Evolutionary conservation across 768 basidiomycete species (phyloP), one percentile per base, ranked within the genome.

Genomic region (Zangia roseola): DNA sequence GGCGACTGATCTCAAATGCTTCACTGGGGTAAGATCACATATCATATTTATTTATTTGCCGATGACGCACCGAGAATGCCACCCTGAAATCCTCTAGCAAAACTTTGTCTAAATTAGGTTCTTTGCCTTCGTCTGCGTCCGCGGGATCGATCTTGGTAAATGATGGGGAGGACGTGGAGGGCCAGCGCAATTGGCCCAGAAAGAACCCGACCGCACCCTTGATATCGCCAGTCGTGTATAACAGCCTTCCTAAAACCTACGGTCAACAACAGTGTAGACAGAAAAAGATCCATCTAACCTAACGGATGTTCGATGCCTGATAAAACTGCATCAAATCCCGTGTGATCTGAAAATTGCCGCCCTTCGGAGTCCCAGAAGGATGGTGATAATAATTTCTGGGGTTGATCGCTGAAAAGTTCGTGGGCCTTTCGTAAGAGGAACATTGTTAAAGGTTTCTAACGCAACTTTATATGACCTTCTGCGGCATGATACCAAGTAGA

Each of bases 151-250:
- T 39, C 50, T 57, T 65, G 16, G 60, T 43, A 2, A 47, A 53
- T 6, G 54, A 54, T 17, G 54, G 54, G 10, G 46, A 52, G 10
- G 51, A 57, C 37, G 54, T 45, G 35, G 59, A 58, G 3, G 78
- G 72, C 44, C 79, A 78, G 47, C 75, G 74, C 19, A 98, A 73
- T 14, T 95, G 72, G 1, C 80, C 76, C 17, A 95, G 64, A 64
- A 97, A 97, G 49, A 88, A 78, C 36, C 75, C 72, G 23, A 94
- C 84, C 8, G 95, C 93, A 7, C 78, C 81, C 39, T 76, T 74
- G 23, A 87, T 78, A 59, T 94, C 83, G 10, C 94, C 94, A n/a
- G 88, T 86, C 1, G 91, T 92, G 64, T 97, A 98, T 33, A 93
- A 71, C 52, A 98, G 70, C 34, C 94, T 78, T 28, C 91, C 95